These are phyloP conservation scores for Aureobasidium sp. DNA, from an alignment of 2,329 filamentous ascomycete genomes.

Conservation along the genomic window DNA sequence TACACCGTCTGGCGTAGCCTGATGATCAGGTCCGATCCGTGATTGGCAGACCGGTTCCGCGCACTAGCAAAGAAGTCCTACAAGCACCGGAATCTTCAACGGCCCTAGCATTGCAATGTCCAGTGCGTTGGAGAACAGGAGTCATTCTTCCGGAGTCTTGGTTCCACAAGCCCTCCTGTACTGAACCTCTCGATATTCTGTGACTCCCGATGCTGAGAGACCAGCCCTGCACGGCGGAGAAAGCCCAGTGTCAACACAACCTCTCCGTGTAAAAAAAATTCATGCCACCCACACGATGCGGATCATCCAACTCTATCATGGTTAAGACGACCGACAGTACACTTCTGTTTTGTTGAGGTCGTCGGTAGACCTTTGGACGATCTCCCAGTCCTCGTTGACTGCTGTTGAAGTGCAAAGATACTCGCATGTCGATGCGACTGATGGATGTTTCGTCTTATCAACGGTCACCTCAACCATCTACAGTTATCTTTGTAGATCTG, in stretches of 20 bases:
- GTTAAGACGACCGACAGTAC: neutral
- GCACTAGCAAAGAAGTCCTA: neutral
- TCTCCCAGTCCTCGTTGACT: neutral
- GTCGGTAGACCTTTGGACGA: neutral
- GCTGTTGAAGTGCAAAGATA: neutral
- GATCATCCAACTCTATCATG: neutral
- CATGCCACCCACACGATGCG: neutral
- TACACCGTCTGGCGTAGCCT: neutral
- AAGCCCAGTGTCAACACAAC: neutral
- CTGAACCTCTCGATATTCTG: too few relatives aligned
- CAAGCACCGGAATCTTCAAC: neutral
- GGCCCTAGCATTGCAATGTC: neutral
- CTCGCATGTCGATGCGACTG: neutral
- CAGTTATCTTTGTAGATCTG: neutral
- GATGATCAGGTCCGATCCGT: neutral
- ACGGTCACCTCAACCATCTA: slow-evolving; percentile 1
- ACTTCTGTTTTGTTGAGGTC: neutral
- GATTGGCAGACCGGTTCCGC: neutral
- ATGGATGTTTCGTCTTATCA: slow-evolving; percentile 2
- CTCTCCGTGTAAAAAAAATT: neutral
- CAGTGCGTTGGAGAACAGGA: neutral
- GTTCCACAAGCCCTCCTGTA: too few relatives aligned
- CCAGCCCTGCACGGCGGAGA: neutral
- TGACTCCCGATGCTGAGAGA: neutral
- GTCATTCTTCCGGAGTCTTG: neutral